Evolutionary conservation across 495 filamentous ascomycete genomes (phyloP).

Genomic region (Gamarada debralockiae): DNA sequence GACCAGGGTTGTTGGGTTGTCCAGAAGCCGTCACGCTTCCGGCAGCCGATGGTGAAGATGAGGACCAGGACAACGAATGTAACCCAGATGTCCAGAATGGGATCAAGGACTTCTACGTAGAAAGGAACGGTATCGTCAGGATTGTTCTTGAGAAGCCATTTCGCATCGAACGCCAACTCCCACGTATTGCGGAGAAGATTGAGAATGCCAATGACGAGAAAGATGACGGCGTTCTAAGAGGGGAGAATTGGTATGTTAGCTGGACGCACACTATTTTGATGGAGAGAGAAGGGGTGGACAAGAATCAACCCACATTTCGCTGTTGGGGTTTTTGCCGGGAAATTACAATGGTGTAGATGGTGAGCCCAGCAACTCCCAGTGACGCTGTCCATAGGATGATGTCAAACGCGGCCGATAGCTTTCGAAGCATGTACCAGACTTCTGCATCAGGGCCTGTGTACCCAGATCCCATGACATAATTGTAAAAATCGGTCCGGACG

Average conservation of each 20-base stretch:
- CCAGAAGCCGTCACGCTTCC: slow-evolving; percentile 12
- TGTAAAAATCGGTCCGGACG: neutral
- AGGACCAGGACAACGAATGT: slow-evolving; percentile 12
- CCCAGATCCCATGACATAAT: neutral
- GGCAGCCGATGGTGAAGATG: slow-evolving; percentile 4
- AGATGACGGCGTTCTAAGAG: slow-evolving; percentile 8
- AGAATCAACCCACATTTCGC: neutral
- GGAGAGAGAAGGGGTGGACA: neutral
- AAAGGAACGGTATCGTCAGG: neutral
- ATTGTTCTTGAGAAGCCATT: slow-evolving; percentile 1
- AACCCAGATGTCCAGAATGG: slow-evolving; percentile 7
- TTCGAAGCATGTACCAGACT: neutral
- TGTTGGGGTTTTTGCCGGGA: neutral
- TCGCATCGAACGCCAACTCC: slow-evolving; percentile 2
- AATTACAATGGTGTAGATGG: neutral
- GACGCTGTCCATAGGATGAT: neutral
- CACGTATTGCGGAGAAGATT: slow-evolving; percentile 10
- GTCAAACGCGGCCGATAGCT: neutral
- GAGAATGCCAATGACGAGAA: slow-evolving; percentile 4
- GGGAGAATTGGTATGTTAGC: neutral
- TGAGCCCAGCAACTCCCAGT: neutral
- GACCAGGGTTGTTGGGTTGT: too few species aligned
- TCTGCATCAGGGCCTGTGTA: neutral
- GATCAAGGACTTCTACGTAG: neutral
- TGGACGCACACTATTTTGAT: too few species aligned